Percentiles rank a stretch among this genome's conserved stretches.
These are phyloP conservation scores for Aspergillus leporis DNA, from an alignment of 495 filamentous ascomycete species.

Conservation along the genomic window DNA sequence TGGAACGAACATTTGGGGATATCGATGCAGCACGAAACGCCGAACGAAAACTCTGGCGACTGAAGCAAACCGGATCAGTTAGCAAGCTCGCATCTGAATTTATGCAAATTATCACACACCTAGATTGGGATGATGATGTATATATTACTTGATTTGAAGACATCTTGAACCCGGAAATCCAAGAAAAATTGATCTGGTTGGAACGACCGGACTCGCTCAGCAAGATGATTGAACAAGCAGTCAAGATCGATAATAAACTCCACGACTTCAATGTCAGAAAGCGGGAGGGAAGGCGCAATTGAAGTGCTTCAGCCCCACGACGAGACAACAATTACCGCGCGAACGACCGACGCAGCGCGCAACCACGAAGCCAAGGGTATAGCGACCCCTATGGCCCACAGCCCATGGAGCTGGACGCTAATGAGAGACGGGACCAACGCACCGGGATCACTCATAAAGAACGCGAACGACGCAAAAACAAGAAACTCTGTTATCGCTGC, in stretches of 20 bases:
- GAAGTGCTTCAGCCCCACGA: neutral
- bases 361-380: neutral
- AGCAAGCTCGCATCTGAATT: too few relatives aligned
- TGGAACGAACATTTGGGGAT: neutral
- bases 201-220: too few relatives aligned
- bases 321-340: neutral
- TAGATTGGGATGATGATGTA: neutral
- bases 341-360: neutral
- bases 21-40: neutral
- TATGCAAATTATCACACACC: too few relatives aligned
- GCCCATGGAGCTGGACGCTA: neutral
- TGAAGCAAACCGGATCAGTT: neutral
- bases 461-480: neutral
- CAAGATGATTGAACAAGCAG: neutral
- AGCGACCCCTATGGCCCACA: neutral
- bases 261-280: neutral
- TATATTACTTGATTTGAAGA: conserved; percentile 1
- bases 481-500: neutral
- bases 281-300: neutral
- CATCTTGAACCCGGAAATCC: neutral
- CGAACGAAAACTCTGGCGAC: neutral
- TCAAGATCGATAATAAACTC: neutral
- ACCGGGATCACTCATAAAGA: neutral
- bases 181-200: neutral
- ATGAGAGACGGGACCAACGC: neutral